Evolutionary conservation across 2,329 filamentous ascomycete genomes (phyloP), one percentile per base, ranked within the genome.

Genomic region (Cladorrhinum sp.): DNA sequence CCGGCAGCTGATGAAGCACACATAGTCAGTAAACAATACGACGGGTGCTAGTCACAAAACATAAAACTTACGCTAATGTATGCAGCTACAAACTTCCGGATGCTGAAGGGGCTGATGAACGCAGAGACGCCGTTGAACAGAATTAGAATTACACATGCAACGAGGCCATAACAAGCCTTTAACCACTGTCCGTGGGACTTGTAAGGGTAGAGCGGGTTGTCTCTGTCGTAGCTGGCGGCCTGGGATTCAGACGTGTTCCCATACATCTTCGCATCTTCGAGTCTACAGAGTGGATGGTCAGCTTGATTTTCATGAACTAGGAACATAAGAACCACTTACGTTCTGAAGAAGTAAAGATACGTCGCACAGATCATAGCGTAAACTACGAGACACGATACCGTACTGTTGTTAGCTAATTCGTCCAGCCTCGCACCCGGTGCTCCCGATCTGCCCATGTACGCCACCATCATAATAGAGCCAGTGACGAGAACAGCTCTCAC

Each of bases 151-250:
- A 68, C 65, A 51, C 73, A 75, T 0, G 72, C 69, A 3, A 69
- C 57, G 51, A 76, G 58, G 1, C 72, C 74, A 54, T 74, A 75
- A 27, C 62, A 67, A 1, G 72, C 74, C 62, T 75, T 75, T 29
- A 76, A 65, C 73, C 73, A 76, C 64, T 76, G 74, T 0, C 72
- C 74, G 55, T 75, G 74, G 0, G 73, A 75, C 62, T 75, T 75
- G 60, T 75, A 76, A 0, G 73, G 73, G 49, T 76, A 76, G 12
- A 70, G 66, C 0, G 70, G 68, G 60, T 73, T 69, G 57, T 75
- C 67, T 13, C 74, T 69, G 61, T 76, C 71, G 62, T 74, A 75
- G 54, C 59, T 65, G 2, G 64, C 64, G 58, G 73, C 71, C 59
- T 75, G 73, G 2, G 70, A 65, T 55, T 74, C 73, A 1, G 75